phyloP scores from a whole-genome alignment of 352 stramenopile genomes.

The Thalassiosira hispida region DNA sequence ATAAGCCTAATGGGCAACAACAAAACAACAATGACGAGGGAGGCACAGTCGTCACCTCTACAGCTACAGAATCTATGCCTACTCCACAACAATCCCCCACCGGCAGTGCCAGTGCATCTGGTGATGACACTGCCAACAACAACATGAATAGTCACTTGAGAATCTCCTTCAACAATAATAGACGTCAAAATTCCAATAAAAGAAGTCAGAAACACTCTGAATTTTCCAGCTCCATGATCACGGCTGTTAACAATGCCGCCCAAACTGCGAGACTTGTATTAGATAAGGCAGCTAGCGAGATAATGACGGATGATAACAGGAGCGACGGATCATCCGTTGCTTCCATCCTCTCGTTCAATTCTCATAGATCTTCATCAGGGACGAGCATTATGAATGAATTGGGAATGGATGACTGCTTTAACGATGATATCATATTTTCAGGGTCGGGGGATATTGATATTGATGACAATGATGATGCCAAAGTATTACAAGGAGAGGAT shows the following conservation, averaged over 20 bases:
- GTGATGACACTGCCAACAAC: background rate
- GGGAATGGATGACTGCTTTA: background rate
- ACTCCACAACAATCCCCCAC: background rate
- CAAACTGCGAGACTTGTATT: constrained; percentile 49
- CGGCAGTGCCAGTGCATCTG: too few species aligned
- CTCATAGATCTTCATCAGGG: background rate
- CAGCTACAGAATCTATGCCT: background rate
- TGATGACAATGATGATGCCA: background rate
- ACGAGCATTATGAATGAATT: background rate
- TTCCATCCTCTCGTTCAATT: constrained; percentile 12
- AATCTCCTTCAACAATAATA: background rate
- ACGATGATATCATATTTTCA: background rate
- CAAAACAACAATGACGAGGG: background rate
- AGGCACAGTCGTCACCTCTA: background rate
- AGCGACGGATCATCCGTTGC: constrained; percentile 21
- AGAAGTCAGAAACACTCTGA: background rate
- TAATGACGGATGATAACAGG: constrained; percentile 13
- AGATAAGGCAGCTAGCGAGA: constrained; percentile 24
- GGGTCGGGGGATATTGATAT: constrained; percentile 5
- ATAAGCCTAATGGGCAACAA: background rate
- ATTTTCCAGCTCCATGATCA: constrained; percentile 22
- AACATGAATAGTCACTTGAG: background rate
- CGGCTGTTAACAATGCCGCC: constrained; percentile 42
- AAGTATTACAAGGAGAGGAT: background rate
- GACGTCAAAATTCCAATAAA: background rate